Base-by-base conservation (phyloP, 2,329 filamentous ascomycete species). In the Blastomyces gilchristii region DNA sequence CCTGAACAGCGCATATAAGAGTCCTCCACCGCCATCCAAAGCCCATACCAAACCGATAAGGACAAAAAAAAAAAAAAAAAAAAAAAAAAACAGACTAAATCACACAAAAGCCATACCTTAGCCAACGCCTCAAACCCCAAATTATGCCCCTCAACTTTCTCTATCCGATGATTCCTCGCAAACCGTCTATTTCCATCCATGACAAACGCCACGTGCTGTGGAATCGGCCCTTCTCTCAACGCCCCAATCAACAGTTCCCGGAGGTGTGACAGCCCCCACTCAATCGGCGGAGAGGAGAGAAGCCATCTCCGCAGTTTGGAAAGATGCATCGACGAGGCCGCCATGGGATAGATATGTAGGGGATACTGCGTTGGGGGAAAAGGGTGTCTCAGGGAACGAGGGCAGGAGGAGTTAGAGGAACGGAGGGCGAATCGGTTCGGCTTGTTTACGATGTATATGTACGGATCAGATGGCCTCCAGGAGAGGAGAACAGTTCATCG, bases 121-220 rank as follows among this genome's bases (percentile, higher is more conserved):
- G 93, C 94, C 65, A 99, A 81, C 39, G 94, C 92, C 78, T 99
- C 94, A 70, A 97, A 99, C 1, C 94, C 94, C 69, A 96, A 80
- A 73, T 96, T 92, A 74, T 99, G 94, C 31, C 94, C 94, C 77
- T 99, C 93, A 43, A 97, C 87, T 0, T 92, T 96, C 79, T 99
- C 94, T 74, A 99, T 96, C 67, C 93, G 87, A 78, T 94, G 91
- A 66, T 83, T 89, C 65, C 90, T 84, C 16, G 94, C 94, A 79
- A 95, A 99, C 56, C 94, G 88, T 71, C 94, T 82, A 77, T 99
- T 99, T 63, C 94, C 94, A 74, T 99, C 94, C 94, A 99, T 99
- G 69, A 97, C 93, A 73, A 99, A 99, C n/a, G 94, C 94, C 65
- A 99, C 85, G 84, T 99, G 94, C 71, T 91, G 87, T 11, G 94